Percentiles rank a stretch among this genome's conserved stretches.
These are phyloP conservation scores for Yamadazyma laniorum DNA, from an alignment of 805 yeast genomes.

Conservation along the genomic window DNA sequence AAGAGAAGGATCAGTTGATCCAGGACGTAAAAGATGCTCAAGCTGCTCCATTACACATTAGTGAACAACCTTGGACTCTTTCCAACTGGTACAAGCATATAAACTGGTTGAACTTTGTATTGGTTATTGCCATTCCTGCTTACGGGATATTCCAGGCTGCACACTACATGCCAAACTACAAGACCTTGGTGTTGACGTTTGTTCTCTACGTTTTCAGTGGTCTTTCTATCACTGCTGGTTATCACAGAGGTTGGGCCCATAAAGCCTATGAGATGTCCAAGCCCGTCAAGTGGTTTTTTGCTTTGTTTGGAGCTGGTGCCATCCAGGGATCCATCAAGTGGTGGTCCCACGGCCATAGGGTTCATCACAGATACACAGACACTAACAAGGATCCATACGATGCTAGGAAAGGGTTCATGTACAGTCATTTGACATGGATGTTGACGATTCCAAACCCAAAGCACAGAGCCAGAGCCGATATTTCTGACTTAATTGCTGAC, in stretches of 20 bases:
- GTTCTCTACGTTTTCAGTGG: conserved; percentile 61
- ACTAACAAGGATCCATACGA: conserved; percentile 82
- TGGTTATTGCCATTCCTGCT: conserved; percentile 62
- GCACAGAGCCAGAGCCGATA: conserved; percentile 78
- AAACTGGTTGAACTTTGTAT: conserved; percentile 72
- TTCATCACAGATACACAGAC: conserved; percentile 85
- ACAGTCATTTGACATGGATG: conserved; percentile 87
- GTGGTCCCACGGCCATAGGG: conserved; percentile 87
- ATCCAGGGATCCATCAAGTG: conserved; percentile 84
- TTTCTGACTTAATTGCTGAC: conserved; percentile 71
- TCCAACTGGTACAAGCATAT: conserved; percentile 71
- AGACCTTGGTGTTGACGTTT: conserved; percentile 54
- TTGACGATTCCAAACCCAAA: conserved; percentile 75
- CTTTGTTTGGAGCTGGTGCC: conserved; percentile 78
- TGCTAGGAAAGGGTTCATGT: conserved; percentile 82
- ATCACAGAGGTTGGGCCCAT: conserved; percentile 79
- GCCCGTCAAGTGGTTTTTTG: conserved; percentile 63
- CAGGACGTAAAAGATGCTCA: conserved; percentile 20
- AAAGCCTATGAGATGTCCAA: conserved; percentile 63
- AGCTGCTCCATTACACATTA: conserved; percentile 46
- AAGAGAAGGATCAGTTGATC: conserved; percentile 34
- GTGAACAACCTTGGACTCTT: conserved; percentile 76
- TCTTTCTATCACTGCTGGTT: conserved; percentile 78
- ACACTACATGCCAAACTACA: conserved; percentile 47
- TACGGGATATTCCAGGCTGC: conserved; percentile 49